Evolutionary conservation across 2,329 filamentous ascomycete species (phyloP).

Genomic region (Sarocladiaceae sp.): DNA sequence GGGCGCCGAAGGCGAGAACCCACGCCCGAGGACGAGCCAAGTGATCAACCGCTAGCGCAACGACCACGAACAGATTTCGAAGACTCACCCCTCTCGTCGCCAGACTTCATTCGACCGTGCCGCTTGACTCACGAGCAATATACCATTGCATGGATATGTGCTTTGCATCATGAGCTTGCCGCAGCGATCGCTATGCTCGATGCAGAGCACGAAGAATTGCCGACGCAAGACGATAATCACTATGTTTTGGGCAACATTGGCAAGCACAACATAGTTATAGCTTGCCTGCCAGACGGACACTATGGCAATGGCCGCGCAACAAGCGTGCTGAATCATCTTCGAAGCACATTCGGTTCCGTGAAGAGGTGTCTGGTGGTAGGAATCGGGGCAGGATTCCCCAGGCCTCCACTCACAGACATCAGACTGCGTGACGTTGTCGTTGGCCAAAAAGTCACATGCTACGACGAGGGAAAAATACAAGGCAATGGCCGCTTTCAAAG

Average conservation of each 20-base stretch:
- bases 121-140: slow-evolving; percentile 9
- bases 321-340: slow-evolving; percentile 12
- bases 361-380: slow-evolving; percentile 18
- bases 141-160: slow-evolving; percentile 18
- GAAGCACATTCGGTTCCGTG: slow-evolving; percentile 12
- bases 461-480: slow-evolving; percentile 17
- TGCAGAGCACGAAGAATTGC: slow-evolving; percentile 10
- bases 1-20: too few species aligned
- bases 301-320: slow-evolving; percentile 15
- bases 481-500: background rate
- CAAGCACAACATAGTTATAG: slow-evolving; percentile 16
- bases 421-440: slow-evolving; percentile 20
- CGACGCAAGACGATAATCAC: slow-evolving; percentile 3
- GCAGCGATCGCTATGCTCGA: slow-evolving; percentile 17
- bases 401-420: slow-evolving; percentile 12
- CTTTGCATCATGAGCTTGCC: slow-evolving; percentile 14
- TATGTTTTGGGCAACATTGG: slow-evolving; percentile 14
- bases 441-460: slow-evolving; percentile 16
- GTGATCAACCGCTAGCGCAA: too few species aligned
- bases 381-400: slow-evolving; percentile 22
- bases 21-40: too few species aligned
- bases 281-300: slow-evolving; percentile 12
- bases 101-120: too few species aligned
- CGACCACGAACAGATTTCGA: too few species aligned
- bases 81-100: too few species aligned